These are phyloP conservation scores for Paraphoma chrysanthemicola DNA, from an alignment of 2,329 filamentous ascomycete species.

Conservation along the genomic window DNA sequence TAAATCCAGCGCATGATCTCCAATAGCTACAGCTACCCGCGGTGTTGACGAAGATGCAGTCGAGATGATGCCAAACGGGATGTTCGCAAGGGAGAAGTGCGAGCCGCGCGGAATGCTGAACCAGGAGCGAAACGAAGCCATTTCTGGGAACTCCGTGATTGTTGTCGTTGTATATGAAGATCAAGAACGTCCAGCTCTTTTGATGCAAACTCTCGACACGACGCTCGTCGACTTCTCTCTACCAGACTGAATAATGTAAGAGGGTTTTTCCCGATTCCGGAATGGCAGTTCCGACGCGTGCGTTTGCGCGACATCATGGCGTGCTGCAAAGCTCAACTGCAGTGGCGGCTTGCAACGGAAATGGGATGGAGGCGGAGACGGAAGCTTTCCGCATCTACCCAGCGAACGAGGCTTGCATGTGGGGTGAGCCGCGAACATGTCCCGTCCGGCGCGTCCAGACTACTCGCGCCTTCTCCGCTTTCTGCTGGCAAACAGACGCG, in stretches of 20 bases:
- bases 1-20: conserved; percentile 74
- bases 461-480: conserved; percentile 22
- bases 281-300: conserved; percentile 14
- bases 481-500: conserved; percentile 9
- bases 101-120: conserved; percentile 65
- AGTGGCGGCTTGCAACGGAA: conserved; percentile 35
- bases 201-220: neutral
- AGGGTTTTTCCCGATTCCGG: conserved; percentile 7
- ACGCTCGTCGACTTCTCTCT: neutral
- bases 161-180: neutral
- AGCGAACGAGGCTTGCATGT: conserved; percentile 15
- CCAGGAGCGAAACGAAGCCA: conserved; percentile 59
- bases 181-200: neutral
- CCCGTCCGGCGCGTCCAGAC: conserved; percentile 3
- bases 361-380: conserved; percentile 26
- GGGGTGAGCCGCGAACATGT: conserved; percentile 26
- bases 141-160: conserved; percentile 13
- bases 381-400: conserved; percentile 36
- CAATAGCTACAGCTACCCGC: conserved; percentile 75
- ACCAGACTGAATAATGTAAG: neutral
- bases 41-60: conserved; percentile 63
- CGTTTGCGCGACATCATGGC: conserved; percentile 5
- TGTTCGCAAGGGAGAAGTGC: conserved; percentile 79
- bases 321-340: conserved; percentile 3
- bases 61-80: conserved; percentile 83